A percentile compares a stretch with the other conserved stretches of the same genome.
These are phyloP conservation scores for Tardiomyces blankii DNA, from an alignment of 1,139 yeast genomes.

Conservation along the genomic window DNA sequence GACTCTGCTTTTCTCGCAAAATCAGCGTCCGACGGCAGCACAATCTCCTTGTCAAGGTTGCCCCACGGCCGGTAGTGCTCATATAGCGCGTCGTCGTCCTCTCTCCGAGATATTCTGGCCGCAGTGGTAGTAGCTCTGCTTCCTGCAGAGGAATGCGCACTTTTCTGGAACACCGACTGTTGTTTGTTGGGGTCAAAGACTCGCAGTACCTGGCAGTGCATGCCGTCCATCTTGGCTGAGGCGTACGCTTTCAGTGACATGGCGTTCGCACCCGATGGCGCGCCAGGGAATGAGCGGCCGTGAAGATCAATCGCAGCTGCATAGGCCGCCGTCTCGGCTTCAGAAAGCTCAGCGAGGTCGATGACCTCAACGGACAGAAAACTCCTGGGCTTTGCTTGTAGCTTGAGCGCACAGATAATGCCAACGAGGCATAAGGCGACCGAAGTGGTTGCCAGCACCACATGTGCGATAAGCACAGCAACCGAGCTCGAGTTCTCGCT, in stretches of 20 bases:
- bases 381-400: slow-evolving; percentile 19
- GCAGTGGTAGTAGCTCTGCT: too few species aligned
- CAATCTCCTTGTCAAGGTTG: slow-evolving; percentile 24
- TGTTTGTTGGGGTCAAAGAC: slow-evolving; percentile 17
- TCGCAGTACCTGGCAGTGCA: slow-evolving; percentile 30
- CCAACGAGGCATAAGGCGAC: slow-evolving; percentile 13
- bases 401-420: slow-evolving; percentile 12
- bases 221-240: slow-evolving; percentile 22
- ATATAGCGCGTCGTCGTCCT: slow-evolving; percentile 8
- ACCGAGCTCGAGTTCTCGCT: slow-evolving; percentile 4
- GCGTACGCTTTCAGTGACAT: slow-evolving; percentile 30
- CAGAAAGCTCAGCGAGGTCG: slow-evolving; percentile 22
- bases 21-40: slow-evolving; percentile 17
- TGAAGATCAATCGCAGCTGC: slow-evolving; percentile 30
- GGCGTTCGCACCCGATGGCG: slow-evolving; percentile 29
- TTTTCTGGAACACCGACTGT: slow-evolving; percentile 4
- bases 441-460: slow-evolving; percentile 15
- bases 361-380: slow-evolving; percentile 27
- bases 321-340: slow-evolving; percentile 29
- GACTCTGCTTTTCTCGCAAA: slow-evolving; percentile 6
- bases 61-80: slow-evolving; percentile 28
- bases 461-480: slow-evolving; percentile 16
- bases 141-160: not conserved
- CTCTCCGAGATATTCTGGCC: too few species aligned
- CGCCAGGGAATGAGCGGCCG: slow-evolving; percentile 26